Base-by-base conservation (phyloP, 108 stramenopile species). In the Cyclotella atomus region DNA sequence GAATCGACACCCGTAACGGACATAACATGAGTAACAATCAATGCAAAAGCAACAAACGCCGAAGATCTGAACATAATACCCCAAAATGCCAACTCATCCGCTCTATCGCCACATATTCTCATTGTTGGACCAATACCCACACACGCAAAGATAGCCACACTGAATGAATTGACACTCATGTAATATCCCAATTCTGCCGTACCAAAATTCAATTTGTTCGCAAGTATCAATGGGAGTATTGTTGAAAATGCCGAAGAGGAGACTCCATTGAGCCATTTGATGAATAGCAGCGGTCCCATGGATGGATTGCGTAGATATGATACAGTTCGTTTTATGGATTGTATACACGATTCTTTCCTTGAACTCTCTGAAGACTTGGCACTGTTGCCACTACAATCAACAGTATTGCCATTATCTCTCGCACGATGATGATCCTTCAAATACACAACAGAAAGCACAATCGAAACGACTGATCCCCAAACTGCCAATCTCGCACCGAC, bases 401-500 rank as follows among this genome's bases (percentile, higher is more conserved):
- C n/a, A n/a, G n/a, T 1, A 19, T 57, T 3, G 10, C 2, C 56
- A 12, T 28, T 4, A 29, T 57, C 12, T 12, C 20, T 30, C 28
- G 1, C 30, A 3, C 23, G 32, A 24, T 43, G 21, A 55, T 47
- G 61, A 28, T 76, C 83, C 12, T 84, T 84, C 30, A 88, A 55
- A 61, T 76, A 88, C n/a, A 75, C 21, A 7, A 86, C 44, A 0
- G 89, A 88, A 21, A 91, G 71, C 0, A 82, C 38, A 14, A 88
- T 86, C 1, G 90, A 91, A 2, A 89, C 29, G 61, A 94, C 36
- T 4, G 87, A 86, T 64, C 87, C 88, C 50, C 62, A 76, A 24
- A 94, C 88, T 2, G 93, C 90, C 56, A 90, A 44, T 25, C 88
- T 76, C 2, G 93, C 93, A 9, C 93, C 89, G 17, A 70, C 70